Evolutionary conservation across 371 early-diverging fungal species (phyloP).

Genomic region (Dichotomocladium elegans): DNA sequence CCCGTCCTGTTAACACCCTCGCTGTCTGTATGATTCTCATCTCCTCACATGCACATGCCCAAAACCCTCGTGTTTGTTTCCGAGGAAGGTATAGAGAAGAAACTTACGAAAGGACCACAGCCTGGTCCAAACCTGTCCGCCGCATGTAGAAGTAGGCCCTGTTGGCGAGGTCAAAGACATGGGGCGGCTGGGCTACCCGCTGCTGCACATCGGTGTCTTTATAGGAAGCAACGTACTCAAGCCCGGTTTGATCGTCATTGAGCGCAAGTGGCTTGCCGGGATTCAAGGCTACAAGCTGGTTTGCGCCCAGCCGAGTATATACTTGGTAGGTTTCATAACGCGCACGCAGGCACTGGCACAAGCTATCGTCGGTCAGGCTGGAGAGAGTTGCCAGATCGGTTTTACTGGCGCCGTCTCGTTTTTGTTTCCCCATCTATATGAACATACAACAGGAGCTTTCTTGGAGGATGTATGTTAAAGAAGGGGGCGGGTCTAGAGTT

Average conservation of each 20-base stretch:
- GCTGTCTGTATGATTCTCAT: no score
- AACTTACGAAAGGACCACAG: conserved; percentile 32
- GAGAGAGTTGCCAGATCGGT: conserved; percentile 30
- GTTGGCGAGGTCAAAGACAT: conserved; percentile 38
- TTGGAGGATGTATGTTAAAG: neutral
- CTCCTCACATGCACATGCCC: no score
- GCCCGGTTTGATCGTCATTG: conserved; percentile 41
- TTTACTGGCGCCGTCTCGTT: conserved; percentile 3
- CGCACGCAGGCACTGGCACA: conserved; percentile 45
- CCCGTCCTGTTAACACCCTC: no score
- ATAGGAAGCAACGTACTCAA: conserved; percentile 35
- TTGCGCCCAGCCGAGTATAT: conserved; percentile 65
- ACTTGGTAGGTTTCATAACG: conserved; percentile 46
- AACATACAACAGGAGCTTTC: neutral
- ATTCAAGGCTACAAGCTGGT: conserved; percentile 47
- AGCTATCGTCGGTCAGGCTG: conserved; percentile 28
- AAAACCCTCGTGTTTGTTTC: no score
- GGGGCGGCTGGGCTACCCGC: conserved; percentile 43
- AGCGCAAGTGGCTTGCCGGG: conserved; percentile 48
- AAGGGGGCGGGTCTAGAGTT: neutral
- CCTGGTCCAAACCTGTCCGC: conserved; percentile 38
- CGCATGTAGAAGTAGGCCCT: conserved; percentile 44
- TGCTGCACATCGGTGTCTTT: conserved; percentile 20
- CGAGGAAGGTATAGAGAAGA: neutral
- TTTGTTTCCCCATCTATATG: conserved; percentile 5